Percentiles rank a stretch among this genome's conserved stretches.
phyloP scores from a whole-genome alignment of 306 rosid species.

The Lathyrus aphaca region DNA sequence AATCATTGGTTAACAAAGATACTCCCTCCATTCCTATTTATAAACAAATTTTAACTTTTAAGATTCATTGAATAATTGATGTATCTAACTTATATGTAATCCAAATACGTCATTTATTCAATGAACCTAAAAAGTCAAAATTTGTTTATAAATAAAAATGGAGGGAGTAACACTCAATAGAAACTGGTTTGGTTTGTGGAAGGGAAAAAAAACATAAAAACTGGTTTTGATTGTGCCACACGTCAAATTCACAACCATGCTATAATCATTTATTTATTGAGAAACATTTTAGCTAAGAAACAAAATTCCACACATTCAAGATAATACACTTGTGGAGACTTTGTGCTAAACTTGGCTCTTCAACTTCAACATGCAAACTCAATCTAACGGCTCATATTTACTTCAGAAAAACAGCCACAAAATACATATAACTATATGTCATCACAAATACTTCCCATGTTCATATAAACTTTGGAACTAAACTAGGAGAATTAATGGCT shows the following conservation, averaged over 20 bases:
- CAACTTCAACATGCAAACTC: slow-evolving; percentile 10
- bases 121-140: no score
- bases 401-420: slow-evolving; percentile 21
- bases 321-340: slow-evolving; percentile 76
- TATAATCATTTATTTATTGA: background rate
- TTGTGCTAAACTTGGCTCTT: slow-evolving; percentile 34
- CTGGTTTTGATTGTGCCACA: slow-evolving; percentile 38
- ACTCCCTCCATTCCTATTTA: no score
- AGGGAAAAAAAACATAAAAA: background rate
- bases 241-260: slow-evolving; percentile 36
- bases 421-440: slow-evolving; percentile 23
- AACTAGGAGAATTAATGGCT: slow-evolving; percentile 63
- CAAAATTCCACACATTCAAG: slow-evolving; percentile 33
- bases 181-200: background rate
- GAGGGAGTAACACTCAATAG: no score
- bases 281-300: slow-evolving; percentile 7
- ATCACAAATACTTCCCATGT: slow-evolving; percentile 29
- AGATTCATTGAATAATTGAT: no score
- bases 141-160: no score
- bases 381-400: slow-evolving; percentile 28
- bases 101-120: no score
- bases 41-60: no score
- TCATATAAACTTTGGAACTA: background rate
- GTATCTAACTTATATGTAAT: no score
- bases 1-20: no score